A percentile compares a stretch with the other conserved stretches of the same genome.
Evolutionary conservation across 2,329 filamentous ascomycete genomes (phyloP).

Genomic region (Capronia epimyces): DNA sequence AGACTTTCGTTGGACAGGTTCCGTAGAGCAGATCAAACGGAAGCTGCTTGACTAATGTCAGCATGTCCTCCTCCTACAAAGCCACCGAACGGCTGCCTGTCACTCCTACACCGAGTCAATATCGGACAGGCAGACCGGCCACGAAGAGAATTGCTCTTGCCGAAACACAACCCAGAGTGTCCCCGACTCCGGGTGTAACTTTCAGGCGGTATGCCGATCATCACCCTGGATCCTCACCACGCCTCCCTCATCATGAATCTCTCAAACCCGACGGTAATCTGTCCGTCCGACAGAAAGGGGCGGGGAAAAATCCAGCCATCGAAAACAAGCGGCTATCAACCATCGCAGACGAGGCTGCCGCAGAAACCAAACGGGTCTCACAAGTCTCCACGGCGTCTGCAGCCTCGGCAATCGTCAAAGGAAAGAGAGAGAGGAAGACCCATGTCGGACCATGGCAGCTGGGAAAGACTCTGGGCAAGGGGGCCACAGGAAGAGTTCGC

Average conservation of each 20-base stretch:
- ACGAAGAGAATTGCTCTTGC: constrained; percentile 21
- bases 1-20: not conserved
- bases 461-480: constrained; percentile 81
- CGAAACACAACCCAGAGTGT: constrained; percentile 25
- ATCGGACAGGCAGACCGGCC: constrained; percentile 3
- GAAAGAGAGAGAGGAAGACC: constrained; percentile 55
- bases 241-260: constrained; percentile 30
- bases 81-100: not conserved
- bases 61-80: constrained; percentile 17
- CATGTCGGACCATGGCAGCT: constrained; percentile 92
- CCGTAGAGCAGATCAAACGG: not conserved
- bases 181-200: constrained; percentile 5
- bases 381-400: constrained; percentile 19
- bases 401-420: constrained; percentile 42
- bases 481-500: constrained; percentile 81
- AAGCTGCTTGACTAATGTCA: not conserved
- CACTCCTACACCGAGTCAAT: constrained; percentile 1
- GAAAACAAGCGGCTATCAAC: constrained; percentile 53
- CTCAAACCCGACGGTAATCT: constrained; percentile 30
- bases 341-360: constrained; percentile 43
- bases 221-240: constrained; percentile 12
- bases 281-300: constrained; percentile 16
- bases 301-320: constrained; percentile 10
- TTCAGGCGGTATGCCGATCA: constrained; percentile 5
- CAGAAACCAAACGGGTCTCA: constrained; percentile 46